Conservation (phyloP, 2,329 filamentous ascomycete species). For the Alternaria gansuensis region DNA sequence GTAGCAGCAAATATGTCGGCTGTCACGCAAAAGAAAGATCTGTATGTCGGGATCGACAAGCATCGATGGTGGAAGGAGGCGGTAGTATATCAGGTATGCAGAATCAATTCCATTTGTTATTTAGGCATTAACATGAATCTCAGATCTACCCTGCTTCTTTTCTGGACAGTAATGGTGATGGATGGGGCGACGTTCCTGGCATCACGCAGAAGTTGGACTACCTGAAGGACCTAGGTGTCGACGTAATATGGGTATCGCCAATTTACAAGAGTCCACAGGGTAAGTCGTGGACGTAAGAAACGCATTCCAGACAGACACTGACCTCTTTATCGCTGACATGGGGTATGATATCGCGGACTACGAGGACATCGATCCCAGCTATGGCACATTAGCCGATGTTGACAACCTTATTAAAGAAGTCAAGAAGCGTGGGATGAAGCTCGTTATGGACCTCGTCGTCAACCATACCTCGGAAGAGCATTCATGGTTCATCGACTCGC, state of each 20-base stretch:
- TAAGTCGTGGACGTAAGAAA: neutral
- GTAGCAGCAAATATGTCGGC: slow-evolving; percentile 11
- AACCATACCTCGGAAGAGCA: slow-evolving; percentile 58
- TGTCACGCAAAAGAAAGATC: slow-evolving; percentile 27
- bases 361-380: slow-evolving; percentile 51
- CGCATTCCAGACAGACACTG: neutral
- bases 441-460: slow-evolving; percentile 55
- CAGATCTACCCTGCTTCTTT: slow-evolving; percentile 68
- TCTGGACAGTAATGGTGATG: slow-evolving; percentile 65
- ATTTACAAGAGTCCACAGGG: slow-evolving; percentile 59
- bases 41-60: slow-evolving; percentile 47
- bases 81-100: slow-evolving; percentile 62
- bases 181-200: slow-evolving; percentile 65
- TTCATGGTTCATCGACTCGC: slow-evolving; percentile 66
- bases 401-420: slow-evolving; percentile 51
- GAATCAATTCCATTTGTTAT: neutral
- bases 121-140: neutral
- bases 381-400: slow-evolving; percentile 53
- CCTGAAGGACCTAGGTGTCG: slow-evolving; percentile 59
- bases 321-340: slow-evolving; percentile 47
- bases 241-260: slow-evolving; percentile 51
- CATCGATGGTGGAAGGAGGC: slow-evolving; percentile 68
- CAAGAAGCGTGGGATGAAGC: slow-evolving; percentile 51
- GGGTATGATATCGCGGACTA: slow-evolving; percentile 56
- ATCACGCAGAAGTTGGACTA: slow-evolving; percentile 67